Conservation (phyloP, 2,329 filamentous ascomycete species). For the Fusarium sp. region DNA sequence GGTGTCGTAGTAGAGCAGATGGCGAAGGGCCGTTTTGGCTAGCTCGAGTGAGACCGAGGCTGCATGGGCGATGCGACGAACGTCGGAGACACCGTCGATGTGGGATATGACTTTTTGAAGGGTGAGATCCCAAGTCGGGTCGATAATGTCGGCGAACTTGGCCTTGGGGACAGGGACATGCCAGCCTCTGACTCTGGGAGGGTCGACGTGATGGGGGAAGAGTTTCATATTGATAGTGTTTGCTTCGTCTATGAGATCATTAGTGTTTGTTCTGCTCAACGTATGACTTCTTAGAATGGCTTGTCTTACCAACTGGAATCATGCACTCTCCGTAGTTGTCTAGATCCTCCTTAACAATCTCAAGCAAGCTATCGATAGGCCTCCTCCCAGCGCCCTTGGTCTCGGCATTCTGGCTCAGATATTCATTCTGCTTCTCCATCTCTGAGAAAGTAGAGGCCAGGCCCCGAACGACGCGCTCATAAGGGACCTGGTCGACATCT, state of each 20-base stretch:
- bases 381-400: slow-evolving; percentile 61
- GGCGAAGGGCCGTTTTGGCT: slow-evolving; percentile 84
- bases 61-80: slow-evolving; percentile 83
- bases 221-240: slow-evolving; percentile 98
- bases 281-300: neutral
- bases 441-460: slow-evolving; percentile 86
- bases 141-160: slow-evolving; percentile 69
- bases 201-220: slow-evolving; percentile 82
- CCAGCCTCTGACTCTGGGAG: slow-evolving; percentile 82
- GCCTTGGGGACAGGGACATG: slow-evolving; percentile 86
- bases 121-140: slow-evolving; percentile 78
- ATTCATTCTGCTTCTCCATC: slow-evolving; percentile 90
- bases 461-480: slow-evolving; percentile 85
- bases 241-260: slow-evolving; percentile 72
- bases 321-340: slow-evolving; percentile 99
- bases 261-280: neutral
- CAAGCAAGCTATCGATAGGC: slow-evolving; percentile 84
- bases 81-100: slow-evolving; percentile 90
- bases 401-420: slow-evolving; percentile 72
- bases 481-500: slow-evolving; percentile 75
- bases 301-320: slow-evolving; percentile 84
- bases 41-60: slow-evolving; percentile 89
- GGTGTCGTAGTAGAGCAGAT: slow-evolving; percentile 92
- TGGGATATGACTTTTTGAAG: slow-evolving; percentile 81
- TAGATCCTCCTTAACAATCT: slow-evolving; percentile 82